phyloP scores from a whole-genome alignment of 441 rosid species.

The Syzygium syzygioides region DNA sequence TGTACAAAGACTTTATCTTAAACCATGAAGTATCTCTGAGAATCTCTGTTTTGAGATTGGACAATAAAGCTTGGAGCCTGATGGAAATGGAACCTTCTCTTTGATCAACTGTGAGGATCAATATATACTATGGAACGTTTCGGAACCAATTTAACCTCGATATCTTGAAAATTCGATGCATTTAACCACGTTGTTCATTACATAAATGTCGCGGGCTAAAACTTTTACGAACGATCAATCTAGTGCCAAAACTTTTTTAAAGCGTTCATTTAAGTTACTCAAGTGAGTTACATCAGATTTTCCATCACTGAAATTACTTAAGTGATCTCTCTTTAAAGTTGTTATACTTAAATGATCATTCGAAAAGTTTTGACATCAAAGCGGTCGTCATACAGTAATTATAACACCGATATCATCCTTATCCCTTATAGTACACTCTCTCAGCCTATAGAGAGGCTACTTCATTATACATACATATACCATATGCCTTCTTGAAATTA shows the following conservation, averaged over 20 bases:
- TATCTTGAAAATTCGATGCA: background rate
- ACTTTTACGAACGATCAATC: background rate
- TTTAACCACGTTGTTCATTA: background rate
- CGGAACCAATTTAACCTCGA: background rate
- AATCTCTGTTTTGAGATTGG: accelerated
- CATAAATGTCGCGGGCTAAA: background rate
- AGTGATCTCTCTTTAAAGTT: background rate
- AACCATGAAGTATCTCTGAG: background rate
- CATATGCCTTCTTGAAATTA: background rate
- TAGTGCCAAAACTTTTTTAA: background rate
- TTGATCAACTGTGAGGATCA: accelerated
- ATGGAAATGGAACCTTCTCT: background rate
- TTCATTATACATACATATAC: background rate
- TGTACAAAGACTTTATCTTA: background rate
- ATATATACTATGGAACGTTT: accelerated
- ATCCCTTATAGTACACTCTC: background rate
- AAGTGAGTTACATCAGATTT: background rate
- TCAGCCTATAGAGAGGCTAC: background rate
- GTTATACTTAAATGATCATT: background rate
- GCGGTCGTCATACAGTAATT: background rate
- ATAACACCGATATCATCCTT: background rate
- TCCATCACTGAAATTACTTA: background rate
- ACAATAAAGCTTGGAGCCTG: background rate
- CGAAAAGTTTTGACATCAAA: background rate
- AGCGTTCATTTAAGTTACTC: background rate